phyloP scores from a whole-genome alignment of 2,329 filamentous ascomycete species.

The Paecilomyces fulvus region DNA sequence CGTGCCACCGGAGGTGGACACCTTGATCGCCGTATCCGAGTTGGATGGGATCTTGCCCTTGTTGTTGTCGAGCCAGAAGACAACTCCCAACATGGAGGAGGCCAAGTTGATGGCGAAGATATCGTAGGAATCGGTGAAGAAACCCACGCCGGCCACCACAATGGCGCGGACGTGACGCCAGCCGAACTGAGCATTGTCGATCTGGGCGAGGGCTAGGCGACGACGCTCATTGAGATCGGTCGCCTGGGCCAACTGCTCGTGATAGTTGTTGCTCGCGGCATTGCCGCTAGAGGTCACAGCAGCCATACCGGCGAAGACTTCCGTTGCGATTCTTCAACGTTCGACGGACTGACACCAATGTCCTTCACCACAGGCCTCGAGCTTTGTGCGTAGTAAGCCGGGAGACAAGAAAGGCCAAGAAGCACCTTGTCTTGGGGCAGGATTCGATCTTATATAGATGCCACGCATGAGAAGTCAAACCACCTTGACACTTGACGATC shows the following conservation, averaged over 20 bases:
- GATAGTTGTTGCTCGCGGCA: neutral
- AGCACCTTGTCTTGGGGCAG: too few relatives aligned
- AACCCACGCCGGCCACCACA: slow-evolving; percentile 72
- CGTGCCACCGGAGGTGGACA: slow-evolving; percentile 73
- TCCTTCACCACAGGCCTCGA: too few relatives aligned
- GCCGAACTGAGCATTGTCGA: slow-evolving; percentile 73
- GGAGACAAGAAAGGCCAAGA: too few relatives aligned
- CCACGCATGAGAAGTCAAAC: too few relatives aligned
- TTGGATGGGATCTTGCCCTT: slow-evolving; percentile 50
- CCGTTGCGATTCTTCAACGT: too few relatives aligned
- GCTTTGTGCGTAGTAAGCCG: too few relatives aligned
- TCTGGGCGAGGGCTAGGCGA: slow-evolving; percentile 68
- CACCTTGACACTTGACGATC: too few relatives aligned
- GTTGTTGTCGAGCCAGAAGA: slow-evolving; percentile 54
- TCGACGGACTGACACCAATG: too few relatives aligned
- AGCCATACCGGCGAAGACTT: neutral
- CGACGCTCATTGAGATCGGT: slow-evolving; percentile 67
- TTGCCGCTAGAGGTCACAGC: neutral
- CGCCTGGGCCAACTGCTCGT: neutral
- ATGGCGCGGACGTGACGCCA: slow-evolving; percentile 77
- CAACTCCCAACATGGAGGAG: slow-evolving; percentile 68
- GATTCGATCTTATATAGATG: too few relatives aligned
- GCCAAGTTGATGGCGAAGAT: slow-evolving; percentile 70
- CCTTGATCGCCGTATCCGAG: slow-evolving; percentile 75
- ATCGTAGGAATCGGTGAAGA: slow-evolving; percentile 82